These are phyloP conservation scores for Chlamydomonas reinhardtii DNA, from an alignment of 163 green algal genomes.

Conservation along the genomic window DNA sequence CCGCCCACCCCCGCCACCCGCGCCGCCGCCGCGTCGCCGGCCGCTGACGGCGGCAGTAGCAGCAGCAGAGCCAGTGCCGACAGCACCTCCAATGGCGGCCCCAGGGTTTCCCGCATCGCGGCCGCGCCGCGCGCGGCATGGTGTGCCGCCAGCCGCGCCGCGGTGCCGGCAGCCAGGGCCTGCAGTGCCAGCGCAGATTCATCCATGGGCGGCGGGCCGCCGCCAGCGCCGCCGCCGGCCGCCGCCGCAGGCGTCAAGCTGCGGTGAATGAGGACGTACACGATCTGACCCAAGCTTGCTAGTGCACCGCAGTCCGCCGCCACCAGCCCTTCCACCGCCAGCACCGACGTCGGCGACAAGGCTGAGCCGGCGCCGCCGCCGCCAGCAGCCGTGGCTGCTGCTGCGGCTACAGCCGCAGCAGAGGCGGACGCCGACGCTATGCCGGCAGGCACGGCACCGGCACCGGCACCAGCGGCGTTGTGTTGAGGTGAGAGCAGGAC, in stretches of 20 bases:
- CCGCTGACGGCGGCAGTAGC: background rate
- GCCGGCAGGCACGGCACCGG: no score
- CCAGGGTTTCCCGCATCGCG: background rate
- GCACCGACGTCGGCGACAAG: no score
- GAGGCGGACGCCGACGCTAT: no score
- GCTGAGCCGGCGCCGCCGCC: no score
- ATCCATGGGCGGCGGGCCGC: background rate
- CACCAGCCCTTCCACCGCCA: conserved; percentile 2
- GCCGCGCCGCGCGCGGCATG: background rate
- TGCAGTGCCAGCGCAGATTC: conserved; percentile 21
- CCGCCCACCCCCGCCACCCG: background rate
- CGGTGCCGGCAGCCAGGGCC: conserved; percentile 17
- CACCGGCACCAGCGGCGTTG: no score
- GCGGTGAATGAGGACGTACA: conserved; percentile 15
- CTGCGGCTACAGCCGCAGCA: no score
- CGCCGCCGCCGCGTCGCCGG: background rate
- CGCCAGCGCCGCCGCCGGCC: no score
- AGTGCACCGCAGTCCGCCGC: conserved; percentile 10
- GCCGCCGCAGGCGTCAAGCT: background rate
- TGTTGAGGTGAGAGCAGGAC: no score
- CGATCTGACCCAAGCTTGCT: background rate
- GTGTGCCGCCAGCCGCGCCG: conserved; percentile 15
- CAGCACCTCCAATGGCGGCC: conserved; percentile 23
- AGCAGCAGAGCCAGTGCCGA: conserved; percentile 34
- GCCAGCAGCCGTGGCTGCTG: no score